Evolutionary conservation across 1,284 basidiomycete genomes (phyloP).

Genomic region (Marasmius oreades): DNA sequence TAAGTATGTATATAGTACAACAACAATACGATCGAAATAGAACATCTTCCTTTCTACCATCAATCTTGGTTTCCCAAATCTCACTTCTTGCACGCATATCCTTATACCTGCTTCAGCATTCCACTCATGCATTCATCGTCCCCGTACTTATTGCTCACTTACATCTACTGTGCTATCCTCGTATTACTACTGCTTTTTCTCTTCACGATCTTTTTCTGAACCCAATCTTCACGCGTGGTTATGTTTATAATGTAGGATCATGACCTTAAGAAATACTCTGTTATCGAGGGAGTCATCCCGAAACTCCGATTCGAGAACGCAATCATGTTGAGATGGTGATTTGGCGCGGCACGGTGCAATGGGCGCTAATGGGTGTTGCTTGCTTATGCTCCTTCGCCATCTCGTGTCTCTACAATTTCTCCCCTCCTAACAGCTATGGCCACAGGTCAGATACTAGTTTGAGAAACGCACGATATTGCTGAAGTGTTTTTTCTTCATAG

Average conservation of each 20-base stretch:
- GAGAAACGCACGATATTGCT: not conserved
- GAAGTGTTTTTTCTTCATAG: not conserved
- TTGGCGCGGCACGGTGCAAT: not conserved
- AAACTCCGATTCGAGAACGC: too few species aligned
- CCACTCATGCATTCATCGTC: not conserved
- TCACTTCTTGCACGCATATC: conserved; percentile 5
- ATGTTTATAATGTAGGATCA: not conserved
- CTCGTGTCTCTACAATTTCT: not conserved
- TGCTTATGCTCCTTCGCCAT: not conserved
- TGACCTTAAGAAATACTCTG: too few species aligned
- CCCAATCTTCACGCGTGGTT: not conserved
- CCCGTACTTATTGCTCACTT: not conserved
- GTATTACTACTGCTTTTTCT: not conserved
- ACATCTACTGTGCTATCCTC: not conserved
- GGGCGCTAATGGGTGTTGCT: not conserved
- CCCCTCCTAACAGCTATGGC: not conserved
- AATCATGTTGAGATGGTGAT: too few species aligned
- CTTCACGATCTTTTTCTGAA: not conserved
- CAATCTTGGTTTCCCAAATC: not conserved
- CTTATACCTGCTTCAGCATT: not conserved
- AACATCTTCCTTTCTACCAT: not conserved
- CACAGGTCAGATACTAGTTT: conserved; percentile 2
- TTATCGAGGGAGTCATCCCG: too few species aligned
- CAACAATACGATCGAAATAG: not conserved
- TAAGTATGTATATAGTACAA: conserved; percentile 14